A percentile compares a stretch with the other conserved stretches of the same genome.
phyloP scores from a whole-genome alignment of 1,139 yeast species.

The Yamadazyma jaroonii region DNA sequence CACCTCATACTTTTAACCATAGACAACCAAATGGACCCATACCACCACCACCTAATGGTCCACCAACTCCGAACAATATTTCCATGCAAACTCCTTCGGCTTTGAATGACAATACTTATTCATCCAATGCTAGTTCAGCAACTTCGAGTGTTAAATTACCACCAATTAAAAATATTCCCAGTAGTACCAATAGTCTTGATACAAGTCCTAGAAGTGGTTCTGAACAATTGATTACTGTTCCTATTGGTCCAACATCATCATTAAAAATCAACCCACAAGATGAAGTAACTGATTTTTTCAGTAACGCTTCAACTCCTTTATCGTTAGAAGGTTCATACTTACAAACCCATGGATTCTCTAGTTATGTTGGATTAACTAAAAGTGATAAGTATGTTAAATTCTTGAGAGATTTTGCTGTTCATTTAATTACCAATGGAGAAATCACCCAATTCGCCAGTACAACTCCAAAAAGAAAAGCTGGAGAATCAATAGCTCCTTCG shows the following conservation, averaged over 20 bases:
- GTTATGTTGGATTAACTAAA: constrained; percentile 43
- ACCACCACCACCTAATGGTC: constrained; percentile 12
- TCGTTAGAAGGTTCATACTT: constrained; percentile 37
- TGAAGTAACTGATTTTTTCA: constrained; percentile 28
- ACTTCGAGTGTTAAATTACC: constrained; percentile 7
- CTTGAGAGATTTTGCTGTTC: constrained; percentile 35
- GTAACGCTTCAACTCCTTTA: constrained; percentile 37
- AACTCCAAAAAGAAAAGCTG: constrained; percentile 5
- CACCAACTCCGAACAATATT: constrained; percentile 15
- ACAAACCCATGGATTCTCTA: constrained; percentile 43
- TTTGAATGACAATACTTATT: background rate
- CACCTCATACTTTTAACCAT: constrained; percentile 3
- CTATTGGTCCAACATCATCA: constrained; percentile 38
- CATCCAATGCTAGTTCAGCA: constrained; percentile 1
- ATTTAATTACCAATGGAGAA: constrained; percentile 35
- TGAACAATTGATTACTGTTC: constrained; percentile 23
- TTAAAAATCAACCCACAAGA: constrained; percentile 37
- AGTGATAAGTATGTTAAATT: constrained; percentile 42
- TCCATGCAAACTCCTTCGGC: constrained; percentile 6
- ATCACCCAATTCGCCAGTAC: constrained; percentile 26
- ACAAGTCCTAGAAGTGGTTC: constrained; percentile 2
- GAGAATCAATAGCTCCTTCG: constrained; percentile 9
- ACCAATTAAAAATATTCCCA: constrained; percentile 7
- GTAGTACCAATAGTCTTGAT: background rate
- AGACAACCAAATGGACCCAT: constrained; percentile 5